A percentile compares a stretch with the other conserved stretches of the same genome.
Conservation (phyloP, 257 asterid species). For the Solanum acaule region DNA sequence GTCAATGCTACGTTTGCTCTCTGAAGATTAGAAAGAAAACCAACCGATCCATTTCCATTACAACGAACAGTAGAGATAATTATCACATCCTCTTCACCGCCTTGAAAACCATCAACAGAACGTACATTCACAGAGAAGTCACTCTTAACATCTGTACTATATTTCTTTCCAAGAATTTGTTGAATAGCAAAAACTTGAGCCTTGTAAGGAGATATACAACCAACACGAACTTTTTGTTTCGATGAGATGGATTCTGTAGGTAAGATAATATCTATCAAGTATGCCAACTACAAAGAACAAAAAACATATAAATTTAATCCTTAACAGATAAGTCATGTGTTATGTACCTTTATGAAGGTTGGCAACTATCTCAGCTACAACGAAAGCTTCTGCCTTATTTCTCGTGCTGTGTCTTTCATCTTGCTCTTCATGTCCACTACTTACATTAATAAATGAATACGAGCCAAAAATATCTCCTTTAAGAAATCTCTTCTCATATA, state of each 20-base stretch:
- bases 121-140: conserved; percentile 58
- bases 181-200: conserved; percentile 61
- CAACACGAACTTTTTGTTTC: conserved; percentile 41
- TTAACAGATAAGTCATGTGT: background rate
- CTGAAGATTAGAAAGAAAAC: conserved; percentile 51
- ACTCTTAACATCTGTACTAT: conserved; percentile 35
- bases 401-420: conserved; percentile 25
- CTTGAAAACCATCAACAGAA: conserved; percentile 80
- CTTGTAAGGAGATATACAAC: conserved; percentile 78
- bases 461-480: conserved; percentile 36
- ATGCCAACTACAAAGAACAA: background rate
- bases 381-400: conserved; percentile 42
- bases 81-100: conserved; percentile 70
- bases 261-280: background rate
- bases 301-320: background rate
- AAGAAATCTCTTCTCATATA: conserved; percentile 18
- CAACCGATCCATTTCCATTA: conserved; percentile 51
- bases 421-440: conserved; percentile 38
- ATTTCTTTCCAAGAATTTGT: conserved; percentile 36
- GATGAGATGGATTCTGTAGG: conserved; percentile 25
- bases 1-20: conserved; percentile 66
- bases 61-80: conserved; percentile 64
- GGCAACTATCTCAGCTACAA: conserved; percentile 41
- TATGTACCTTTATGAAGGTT: conserved; percentile 36
- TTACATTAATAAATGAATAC: conserved; percentile 51